phyloP scores from a whole-genome alignment of 257 asterid genomes.

The Nicotiana tomentosiformis region DNA sequence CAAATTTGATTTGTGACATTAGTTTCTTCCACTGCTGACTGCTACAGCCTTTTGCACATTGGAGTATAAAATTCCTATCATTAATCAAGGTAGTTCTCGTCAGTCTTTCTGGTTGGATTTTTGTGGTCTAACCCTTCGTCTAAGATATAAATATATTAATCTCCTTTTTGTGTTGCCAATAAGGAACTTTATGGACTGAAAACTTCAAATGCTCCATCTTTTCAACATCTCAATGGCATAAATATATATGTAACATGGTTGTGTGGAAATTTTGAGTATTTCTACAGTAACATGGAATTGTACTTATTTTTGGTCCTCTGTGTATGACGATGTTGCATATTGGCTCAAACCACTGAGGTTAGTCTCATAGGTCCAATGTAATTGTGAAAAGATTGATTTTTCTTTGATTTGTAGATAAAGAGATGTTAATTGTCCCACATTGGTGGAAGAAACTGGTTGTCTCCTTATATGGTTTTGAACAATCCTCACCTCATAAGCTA shows the following conservation, averaged over 20 bases:
- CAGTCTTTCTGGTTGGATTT: neutral
- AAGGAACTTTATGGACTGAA: neutral
- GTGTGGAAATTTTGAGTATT: neutral
- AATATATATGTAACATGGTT: neutral
- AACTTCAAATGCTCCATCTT: neutral
- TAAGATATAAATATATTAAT: neutral
- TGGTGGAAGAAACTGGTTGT: too few species aligned
- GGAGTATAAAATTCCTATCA: neutral
- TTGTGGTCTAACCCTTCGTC: neutral
- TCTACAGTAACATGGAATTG: neutral
- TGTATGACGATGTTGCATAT: neutral
- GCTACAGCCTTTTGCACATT: neutral
- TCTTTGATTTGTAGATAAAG: neutral
- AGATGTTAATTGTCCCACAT: neutral
- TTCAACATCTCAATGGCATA: neutral
- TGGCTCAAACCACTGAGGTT: neutral
- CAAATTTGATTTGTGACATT: slow-evolving; percentile 2
- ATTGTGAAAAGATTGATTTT: neutral
- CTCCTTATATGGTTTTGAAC: too few species aligned
- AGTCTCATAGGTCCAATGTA: neutral
- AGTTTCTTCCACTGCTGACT: neutral
- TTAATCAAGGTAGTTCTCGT: neutral
- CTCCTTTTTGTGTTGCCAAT: neutral
- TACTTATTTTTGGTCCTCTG: neutral
- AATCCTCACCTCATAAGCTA: too few species aligned